Evolutionary conservation across 2,329 filamentous ascomycete genomes (phyloP).

Genomic region (Cylindrodendrum hubeiense): DNA sequence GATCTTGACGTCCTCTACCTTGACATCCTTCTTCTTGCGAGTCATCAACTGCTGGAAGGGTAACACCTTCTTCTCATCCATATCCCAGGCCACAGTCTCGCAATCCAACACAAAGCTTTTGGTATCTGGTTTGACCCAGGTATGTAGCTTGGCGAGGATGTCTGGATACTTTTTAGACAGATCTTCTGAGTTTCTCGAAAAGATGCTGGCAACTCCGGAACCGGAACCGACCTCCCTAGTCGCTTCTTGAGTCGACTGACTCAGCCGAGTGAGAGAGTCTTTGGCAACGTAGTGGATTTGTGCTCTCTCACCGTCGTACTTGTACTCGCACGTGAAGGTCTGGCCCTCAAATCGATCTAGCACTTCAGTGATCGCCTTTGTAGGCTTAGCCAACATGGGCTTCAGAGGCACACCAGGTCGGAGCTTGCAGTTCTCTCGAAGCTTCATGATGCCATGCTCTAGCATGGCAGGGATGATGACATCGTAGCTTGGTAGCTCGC

Average conservation of each 20-base stretch:
- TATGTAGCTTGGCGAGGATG: conserved; percentile 86
- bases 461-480: conserved; percentile 93
- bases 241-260: conserved; percentile 69
- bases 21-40: conserved; percentile 96
- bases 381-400: conserved; percentile 98
- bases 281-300: conserved; percentile 97
- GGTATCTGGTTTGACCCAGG: conserved; percentile 90
- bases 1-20: conserved; percentile 93
- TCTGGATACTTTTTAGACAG: conserved; percentile 98
- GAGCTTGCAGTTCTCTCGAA: conserved; percentile 89
- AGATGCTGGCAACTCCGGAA: conserved; percentile 88
- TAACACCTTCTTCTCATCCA: conserved; percentile 92
- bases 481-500: conserved; percentile 95
- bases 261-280: conserved; percentile 77
- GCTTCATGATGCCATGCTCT: conserved; percentile 84
- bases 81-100: conserved; percentile 97
- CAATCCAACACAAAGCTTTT: conserved; percentile 98
- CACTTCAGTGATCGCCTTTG: conserved; percentile 97
- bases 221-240: conserved; percentile 77
- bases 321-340: conserved; percentile 98
- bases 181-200: conserved; percentile 97
- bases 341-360: conserved; percentile 96
- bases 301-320: conserved; percentile 98
- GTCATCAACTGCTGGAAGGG: conserved; percentile 99
- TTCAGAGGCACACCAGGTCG: conserved; percentile 95